Base-by-base conservation (phyloP, 1,284 basidiomycete genomes). In the Lignosus rhinocerotis region DNA sequence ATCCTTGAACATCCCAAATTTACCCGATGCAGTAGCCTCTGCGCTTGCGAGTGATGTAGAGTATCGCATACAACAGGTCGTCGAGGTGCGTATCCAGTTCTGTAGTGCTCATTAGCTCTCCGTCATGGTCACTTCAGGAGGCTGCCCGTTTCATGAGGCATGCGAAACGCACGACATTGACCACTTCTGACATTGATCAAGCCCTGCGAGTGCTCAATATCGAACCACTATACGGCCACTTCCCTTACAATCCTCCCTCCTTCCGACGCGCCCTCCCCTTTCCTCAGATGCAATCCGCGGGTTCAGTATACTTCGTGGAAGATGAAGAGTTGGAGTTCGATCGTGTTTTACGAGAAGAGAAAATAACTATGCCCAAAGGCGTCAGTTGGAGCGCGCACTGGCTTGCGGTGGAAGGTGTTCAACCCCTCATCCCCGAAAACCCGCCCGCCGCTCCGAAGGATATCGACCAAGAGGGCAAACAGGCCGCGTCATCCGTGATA, bases 291-390 rank as follows among this genome's bases (percentile, higher is more conserved):
- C 78, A 82, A 1, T 72, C 81, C 39, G 80, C 84, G 10, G 82
- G 87, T 32, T 75, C 92, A 32, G 85, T 99, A 4, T 98, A 95
- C 76, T 94, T 94, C 68, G 85, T 97, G 14, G 93, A 97, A 64
- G 96, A 99, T 70, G 94, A 98, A 67, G 96, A 99, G 75, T 92
- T 99, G 58, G 96, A 99, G 75, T 95, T 99, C 69, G 93, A 96
- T 69, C 90, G 88, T 51, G 87, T 94, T 8, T 76, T 96, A 33
- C 85, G 90, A 52, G 90, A 92, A 67, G 91, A 93, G 70, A 89
- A 93, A 71, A 86, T 93, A 32, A 79, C 83, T 0, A 73, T 93
- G 11, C 91, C 92, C 0, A 86, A 87, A 66, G 88, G 87, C 39
- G 85, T 91, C 51, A 85, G 79, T 61, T 94, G 90, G 87, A 88